phyloP scores from a whole-genome alignment of 2,329 filamentous ascomycete genomes.

The Teratosphaeria gauchensis region DNA sequence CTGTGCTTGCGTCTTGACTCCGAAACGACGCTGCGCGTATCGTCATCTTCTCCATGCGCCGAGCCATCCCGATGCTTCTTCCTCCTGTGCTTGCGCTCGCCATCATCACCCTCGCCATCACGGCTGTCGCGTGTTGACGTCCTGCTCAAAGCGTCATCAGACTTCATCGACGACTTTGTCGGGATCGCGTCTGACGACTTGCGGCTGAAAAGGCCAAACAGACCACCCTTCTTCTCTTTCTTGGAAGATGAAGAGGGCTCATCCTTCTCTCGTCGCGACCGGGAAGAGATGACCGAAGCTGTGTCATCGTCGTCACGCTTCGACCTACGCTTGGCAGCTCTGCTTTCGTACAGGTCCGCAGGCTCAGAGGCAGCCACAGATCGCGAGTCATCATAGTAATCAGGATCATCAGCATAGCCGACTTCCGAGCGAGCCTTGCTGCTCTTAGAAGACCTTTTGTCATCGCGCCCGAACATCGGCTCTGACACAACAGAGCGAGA shows the following conservation, averaged over 20 bases:
- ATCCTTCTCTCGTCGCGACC: conserved; percentile 32
- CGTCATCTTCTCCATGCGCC: conserved; percentile 14
- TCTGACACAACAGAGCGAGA: conserved; percentile 15
- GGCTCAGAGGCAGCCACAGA: conserved; percentile 34
- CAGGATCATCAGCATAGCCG: conserved; percentile 15
- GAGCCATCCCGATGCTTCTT: conserved; percentile 34
- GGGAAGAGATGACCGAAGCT: conserved; percentile 31
- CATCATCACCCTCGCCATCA: conserved; percentile 32
- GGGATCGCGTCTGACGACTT: conserved; percentile 33
- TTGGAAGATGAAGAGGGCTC: conserved; percentile 16
- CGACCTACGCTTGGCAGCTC: conserved; percentile 31
- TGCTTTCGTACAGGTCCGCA: conserved; percentile 30
- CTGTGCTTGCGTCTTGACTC: conserved; percentile 13
- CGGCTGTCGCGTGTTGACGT: conserved; percentile 14
- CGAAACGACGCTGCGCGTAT: conserved; percentile 15
- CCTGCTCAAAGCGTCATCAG: conserved; percentile 12
- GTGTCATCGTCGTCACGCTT: conserved; percentile 34
- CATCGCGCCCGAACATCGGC: conserved; percentile 19
- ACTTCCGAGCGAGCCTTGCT: conserved; percentile 17
- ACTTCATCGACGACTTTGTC: conserved; percentile 13
- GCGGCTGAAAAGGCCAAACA: conserved; percentile 38
- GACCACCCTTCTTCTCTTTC: conserved; percentile 35
- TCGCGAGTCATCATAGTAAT: conserved; percentile 26
- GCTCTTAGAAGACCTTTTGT: conserved; percentile 24
- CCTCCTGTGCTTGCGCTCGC: conserved; percentile 35